These are phyloP conservation scores for Acanthamoeba royreba DNA, from an alignment of 208 protist species.

Conservation along the genomic window DNA sequence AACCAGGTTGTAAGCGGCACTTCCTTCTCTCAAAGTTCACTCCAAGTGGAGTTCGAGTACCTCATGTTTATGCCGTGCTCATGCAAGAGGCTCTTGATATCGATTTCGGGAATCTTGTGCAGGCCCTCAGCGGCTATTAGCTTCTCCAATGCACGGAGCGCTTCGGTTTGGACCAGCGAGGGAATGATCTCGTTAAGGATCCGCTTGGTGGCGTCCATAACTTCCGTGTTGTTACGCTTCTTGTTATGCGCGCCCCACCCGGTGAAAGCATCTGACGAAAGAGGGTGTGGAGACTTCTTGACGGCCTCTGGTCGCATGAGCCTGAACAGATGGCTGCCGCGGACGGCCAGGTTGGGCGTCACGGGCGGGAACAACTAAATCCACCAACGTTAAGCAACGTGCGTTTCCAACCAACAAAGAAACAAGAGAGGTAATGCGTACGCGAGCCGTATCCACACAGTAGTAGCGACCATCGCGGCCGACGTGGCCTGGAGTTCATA, in stretches of 20 bases:
- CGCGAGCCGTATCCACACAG: constrained; percentile 29
- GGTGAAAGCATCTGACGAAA: constrained; percentile 42
- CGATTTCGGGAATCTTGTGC: neutral
- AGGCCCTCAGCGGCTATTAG: neutral
- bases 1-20: no score
- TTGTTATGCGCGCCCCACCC: constrained; percentile 32
- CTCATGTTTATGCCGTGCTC: constrained; percentile 22
- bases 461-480: constrained; percentile 29
- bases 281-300: neutral
- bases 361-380: constrained; percentile 13
- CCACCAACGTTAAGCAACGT: no score
- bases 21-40: no score
- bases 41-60: no score
- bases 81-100: neutral
- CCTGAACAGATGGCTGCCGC: constrained; percentile 19
- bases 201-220: neutral
- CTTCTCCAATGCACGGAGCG: neutral
- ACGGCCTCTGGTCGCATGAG: constrained; percentile 7
- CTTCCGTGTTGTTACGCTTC: constrained; percentile 20
- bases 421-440: neutral
- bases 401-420: neutral
- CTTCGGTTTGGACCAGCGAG: neutral
- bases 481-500: no score
- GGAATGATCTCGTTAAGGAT: neutral
- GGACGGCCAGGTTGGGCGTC: neutral